Conservation (phyloP, 306 rosid species). For the Sechiopsis laciniata region DNA sequence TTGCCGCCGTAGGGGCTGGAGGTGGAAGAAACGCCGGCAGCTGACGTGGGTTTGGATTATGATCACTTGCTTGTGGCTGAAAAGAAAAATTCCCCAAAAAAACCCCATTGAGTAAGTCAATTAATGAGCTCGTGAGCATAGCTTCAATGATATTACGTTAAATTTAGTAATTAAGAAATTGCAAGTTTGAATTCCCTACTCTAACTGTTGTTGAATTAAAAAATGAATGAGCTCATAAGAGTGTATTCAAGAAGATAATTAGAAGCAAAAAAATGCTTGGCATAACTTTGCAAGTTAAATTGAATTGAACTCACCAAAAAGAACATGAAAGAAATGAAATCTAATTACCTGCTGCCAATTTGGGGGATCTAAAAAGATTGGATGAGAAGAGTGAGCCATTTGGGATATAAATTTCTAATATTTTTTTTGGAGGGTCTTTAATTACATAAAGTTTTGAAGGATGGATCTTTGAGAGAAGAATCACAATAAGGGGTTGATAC, state of each 20-base stretch:
- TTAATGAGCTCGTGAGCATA: no score
- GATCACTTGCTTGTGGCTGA: conserved; percentile 24
- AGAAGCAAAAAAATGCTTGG: not conserved
- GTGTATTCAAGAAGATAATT: conserved; percentile 15
- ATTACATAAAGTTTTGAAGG: conserved; percentile 5
- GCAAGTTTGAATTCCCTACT: no score
- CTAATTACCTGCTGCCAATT: conserved; percentile 87
- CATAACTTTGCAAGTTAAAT: conserved; percentile 7
- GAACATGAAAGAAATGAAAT: conserved; percentile 30
- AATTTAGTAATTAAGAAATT: no score
- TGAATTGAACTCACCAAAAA: conserved; percentile 20
- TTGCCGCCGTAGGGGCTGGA: conserved; percentile 13
- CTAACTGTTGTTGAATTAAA: no score
- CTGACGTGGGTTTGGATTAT: not conserved
- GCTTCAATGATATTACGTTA: no score
- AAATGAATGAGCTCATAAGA: no score
- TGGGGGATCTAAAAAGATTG: conserved; percentile 90
- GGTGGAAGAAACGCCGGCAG: conserved; percentile 38
- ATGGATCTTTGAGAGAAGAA: not conserved
- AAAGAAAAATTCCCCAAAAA: not conserved
- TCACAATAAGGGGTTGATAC: not conserved
- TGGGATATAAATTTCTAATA: conserved; percentile 18
- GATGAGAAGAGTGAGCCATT: conserved; percentile 92
- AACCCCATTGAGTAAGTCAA: not conserved
- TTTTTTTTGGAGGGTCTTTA: not conserved